Evolutionary conservation across 306 rosid genomes (phyloP).

Genomic region (Cicer cuneatum): DNA sequence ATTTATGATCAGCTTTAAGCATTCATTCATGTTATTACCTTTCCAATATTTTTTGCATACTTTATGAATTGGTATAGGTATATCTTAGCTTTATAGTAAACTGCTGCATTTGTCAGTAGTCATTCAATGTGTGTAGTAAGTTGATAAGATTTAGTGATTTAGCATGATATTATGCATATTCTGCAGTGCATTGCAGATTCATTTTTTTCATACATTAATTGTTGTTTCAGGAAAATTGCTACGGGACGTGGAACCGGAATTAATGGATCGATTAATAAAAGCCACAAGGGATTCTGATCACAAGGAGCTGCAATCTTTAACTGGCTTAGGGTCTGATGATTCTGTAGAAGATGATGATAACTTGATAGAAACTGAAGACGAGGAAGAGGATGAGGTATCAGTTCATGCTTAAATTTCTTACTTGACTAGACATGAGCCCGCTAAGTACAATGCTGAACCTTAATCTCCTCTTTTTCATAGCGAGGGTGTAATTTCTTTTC

Average conservation of each 20-base stretch:
- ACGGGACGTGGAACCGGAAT: constrained; percentile 72
- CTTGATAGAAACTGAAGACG: constrained; percentile 55
- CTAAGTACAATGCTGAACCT: neutral
- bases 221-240: constrained; percentile 72
- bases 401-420: constrained; percentile 5
- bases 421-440: neutral
- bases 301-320: constrained; percentile 64
- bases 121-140: constrained; percentile 20
- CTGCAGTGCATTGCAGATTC: constrained; percentile 37
- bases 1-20: neutral
- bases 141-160: constrained; percentile 23
- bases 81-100: neutral
- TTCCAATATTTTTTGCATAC: constrained; percentile 20
- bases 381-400: constrained; percentile 68
- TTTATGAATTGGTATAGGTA: neutral
- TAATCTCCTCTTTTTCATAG: neutral
- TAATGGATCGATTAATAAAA: constrained; percentile 76
- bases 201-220: constrained; percentile 40
- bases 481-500: neutral
- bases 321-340: constrained; percentile 46
- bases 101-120: neutral
- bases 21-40: neutral
- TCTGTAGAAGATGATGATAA: constrained; percentile 55
- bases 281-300: constrained; percentile 78
- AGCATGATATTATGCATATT: constrained; percentile 12